Evolutionary conservation across 495 filamentous ascomycete genomes (phyloP).

Genomic region (Trichoderma erinaceum): DNA sequence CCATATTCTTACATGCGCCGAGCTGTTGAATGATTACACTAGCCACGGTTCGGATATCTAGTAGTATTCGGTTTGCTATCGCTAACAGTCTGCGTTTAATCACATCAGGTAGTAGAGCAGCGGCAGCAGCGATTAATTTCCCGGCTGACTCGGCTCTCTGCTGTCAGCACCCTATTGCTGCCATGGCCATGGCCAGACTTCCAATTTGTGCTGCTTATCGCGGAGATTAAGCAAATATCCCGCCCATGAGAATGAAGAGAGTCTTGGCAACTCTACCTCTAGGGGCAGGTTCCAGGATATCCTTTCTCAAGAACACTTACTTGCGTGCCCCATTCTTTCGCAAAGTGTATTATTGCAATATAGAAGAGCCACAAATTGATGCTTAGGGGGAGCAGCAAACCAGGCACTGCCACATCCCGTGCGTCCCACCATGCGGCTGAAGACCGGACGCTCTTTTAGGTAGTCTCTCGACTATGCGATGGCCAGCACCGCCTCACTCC

Average conservation of each 20-base stretch:
- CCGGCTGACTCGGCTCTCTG: background rate
- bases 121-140: background rate
- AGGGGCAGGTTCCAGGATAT: too few species aligned
- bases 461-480: background rate
- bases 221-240: background rate
- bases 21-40: background rate
- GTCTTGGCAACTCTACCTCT: background rate
- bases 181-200: background rate
- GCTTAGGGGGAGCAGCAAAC: background rate
- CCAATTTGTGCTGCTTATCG: background rate
- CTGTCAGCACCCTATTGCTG: slow-evolving; percentile 1
- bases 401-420: background rate
- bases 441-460: background rate
- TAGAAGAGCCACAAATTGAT: background rate
- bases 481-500: background rate
- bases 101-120: background rate
- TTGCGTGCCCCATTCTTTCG: too few species aligned
- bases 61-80: background rate
- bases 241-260: background rate
- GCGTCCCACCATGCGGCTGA: slow-evolving; percentile 2
- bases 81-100: background rate
- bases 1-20: background rate
- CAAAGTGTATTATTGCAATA: too few species aligned
- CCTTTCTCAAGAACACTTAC: too few species aligned
- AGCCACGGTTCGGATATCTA: slow-evolving; percentile 3